phyloP scores from a whole-genome alignment of 139 green algal species.

The Asterochloris sp. region DNA sequence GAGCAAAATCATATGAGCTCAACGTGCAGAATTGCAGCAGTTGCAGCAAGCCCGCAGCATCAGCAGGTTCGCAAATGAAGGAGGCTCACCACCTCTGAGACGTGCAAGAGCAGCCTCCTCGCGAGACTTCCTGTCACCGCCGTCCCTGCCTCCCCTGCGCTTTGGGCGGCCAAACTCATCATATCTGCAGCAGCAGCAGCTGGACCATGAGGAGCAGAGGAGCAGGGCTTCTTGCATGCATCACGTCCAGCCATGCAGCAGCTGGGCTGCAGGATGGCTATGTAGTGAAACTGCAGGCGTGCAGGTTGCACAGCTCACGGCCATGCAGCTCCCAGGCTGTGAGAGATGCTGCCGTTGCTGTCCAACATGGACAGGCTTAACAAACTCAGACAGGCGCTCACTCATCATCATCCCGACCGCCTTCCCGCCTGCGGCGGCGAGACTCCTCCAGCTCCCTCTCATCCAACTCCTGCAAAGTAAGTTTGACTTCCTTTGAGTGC shows the following conservation, averaged over 20 bases:
- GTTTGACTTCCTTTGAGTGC: neutral
- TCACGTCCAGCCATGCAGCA: neutral
- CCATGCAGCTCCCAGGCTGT: neutral
- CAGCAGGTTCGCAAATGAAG: too few species aligned
- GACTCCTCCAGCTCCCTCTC: conserved; percentile 66
- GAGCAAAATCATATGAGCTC: too few species aligned
- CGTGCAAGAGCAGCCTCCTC: conserved; percentile 70
- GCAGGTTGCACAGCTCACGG: neutral
- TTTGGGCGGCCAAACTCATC: conserved; percentile 81
- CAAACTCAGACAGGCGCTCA: conserved; percentile 25
- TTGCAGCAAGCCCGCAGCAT: too few species aligned
- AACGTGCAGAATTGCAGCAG: too few species aligned
- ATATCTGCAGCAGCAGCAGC: conserved; percentile 43
- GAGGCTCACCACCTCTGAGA: conserved; percentile 38
- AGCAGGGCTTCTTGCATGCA: conserved; percentile 7
- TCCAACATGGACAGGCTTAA: neutral
- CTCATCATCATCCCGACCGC: conserved; percentile 40
- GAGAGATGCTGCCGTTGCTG: neutral
- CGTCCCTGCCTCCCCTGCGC: conserved; percentile 41
- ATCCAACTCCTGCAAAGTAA: conserved; percentile 49
- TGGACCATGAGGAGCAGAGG: neutral
- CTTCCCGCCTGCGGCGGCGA: conserved; percentile 47
- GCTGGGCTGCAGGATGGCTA: neutral
- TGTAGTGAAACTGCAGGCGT: neutral
- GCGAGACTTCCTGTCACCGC: conserved; percentile 48